Evolutionary conservation across 345 rosid genomes (phyloP), one percentile per base, ranked within the genome.

Genomic region (Firmiana major): DNA sequence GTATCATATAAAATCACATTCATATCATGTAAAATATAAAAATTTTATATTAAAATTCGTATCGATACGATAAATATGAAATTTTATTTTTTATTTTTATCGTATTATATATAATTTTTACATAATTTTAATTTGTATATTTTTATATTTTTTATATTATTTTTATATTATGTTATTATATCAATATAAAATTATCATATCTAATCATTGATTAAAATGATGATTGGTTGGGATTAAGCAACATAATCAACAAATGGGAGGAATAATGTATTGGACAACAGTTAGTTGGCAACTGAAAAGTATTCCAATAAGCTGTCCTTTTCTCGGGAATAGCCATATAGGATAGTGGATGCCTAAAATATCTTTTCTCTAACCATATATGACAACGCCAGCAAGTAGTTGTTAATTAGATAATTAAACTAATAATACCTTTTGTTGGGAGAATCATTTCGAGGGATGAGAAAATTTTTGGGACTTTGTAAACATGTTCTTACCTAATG

Each of bases 391-490:
- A 55, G 62, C 69, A 63, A 54, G 31, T 10, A 49, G 36, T 36
- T 60, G n/a, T 51, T 31, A 11, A 76, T 55, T 63, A 42, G 49
- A 31, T 76, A 53, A 67, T 75, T 71, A 77, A 51, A 71, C 55
- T 78, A 77, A 78, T 62, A 45, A 43, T 60, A 22, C 28, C 55
- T 68, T 57, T 26, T 26, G 24, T 70, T 63, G 21, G 45, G 69
- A 66, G 85, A 85, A 87, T 87, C 91, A 87, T 85, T 90, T 91
- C 79, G 96, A 89, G 96, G 90, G 80, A 77, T 84, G 93, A 77
- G 83, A 86, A 86, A 77, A 91, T 85, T 84, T 88, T 82, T 90
- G 82, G 97, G 89, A 76, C 65, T 80, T 78, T 10, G 92, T 74
- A 83, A 84, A 85, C 79, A 80, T 83, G 71, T 60, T 67, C 31